These are phyloP conservation scores for Ilyonectria mors-panacis DNA, from an alignment of 2,329 filamentous ascomycete genomes.

Conservation along the genomic window DNA sequence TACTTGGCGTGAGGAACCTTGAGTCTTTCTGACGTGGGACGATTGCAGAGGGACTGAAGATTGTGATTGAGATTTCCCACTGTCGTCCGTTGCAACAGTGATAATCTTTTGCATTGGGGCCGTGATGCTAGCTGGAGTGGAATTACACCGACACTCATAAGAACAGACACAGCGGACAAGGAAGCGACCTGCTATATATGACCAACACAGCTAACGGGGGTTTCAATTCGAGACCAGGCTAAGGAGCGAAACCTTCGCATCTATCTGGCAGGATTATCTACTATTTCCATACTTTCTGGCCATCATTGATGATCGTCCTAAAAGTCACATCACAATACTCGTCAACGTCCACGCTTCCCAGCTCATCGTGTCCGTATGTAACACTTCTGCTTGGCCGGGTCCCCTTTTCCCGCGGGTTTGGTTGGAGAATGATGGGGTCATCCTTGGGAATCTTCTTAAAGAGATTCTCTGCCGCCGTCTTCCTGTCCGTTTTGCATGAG, in stretches of 20 bases:
- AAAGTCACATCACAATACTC: conserved; percentile 17
- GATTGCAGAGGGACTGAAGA: not conserved
- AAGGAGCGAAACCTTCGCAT: not conserved
- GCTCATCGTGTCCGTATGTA: conserved; percentile 2
- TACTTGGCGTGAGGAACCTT: not conserved
- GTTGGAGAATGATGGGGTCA: conserved; percentile 14
- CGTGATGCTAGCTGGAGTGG: not conserved
- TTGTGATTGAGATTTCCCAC: not conserved
- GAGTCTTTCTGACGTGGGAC: not conserved
- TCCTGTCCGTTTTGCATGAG: conserved; percentile 23
- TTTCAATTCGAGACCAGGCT: not conserved
- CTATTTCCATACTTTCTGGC: conserved; percentile 1
- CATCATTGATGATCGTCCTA: conserved; percentile 14
- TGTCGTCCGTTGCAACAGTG: not conserved
- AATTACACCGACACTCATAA: no score
- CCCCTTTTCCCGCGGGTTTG: not conserved
- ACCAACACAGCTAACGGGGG: not conserved
- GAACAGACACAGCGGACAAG: no score
- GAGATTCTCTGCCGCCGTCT: conserved; percentile 3
- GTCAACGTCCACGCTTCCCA: conserved; percentile 16
- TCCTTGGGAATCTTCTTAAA: conserved; percentile 3
- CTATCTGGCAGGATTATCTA: not conserved
- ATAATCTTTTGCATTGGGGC: not conserved
- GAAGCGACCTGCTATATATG: not conserved
- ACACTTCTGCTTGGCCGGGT: conserved; percentile 2